Conservation (phyloP, 2,329 filamentous ascomycete genomes). For the Fusarium bactridioides region DNA sequence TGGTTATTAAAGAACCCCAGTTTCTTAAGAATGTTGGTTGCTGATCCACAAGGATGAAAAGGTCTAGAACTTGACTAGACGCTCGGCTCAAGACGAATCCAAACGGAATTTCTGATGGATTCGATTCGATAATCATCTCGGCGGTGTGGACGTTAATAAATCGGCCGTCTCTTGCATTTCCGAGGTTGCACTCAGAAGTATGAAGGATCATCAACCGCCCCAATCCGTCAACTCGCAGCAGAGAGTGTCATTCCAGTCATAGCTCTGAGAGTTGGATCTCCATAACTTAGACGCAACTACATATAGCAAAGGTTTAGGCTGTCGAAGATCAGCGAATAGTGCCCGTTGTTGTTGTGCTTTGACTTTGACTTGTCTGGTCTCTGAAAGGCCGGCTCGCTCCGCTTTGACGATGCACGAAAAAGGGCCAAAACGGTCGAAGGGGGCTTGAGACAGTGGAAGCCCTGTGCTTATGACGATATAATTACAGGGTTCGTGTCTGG, state of each 20-base stretch:
- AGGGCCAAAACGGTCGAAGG: neutral
- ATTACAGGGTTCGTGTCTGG: neutral
- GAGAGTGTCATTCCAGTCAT: neutral
- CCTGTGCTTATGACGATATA: conserved; percentile 8
- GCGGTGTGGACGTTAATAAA: conserved; percentile 14
- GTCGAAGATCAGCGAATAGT: conserved; percentile 14
- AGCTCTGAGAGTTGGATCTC: neutral
- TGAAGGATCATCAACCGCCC: conserved; percentile 6
- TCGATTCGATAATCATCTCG: neutral
- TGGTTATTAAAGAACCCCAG: conserved; percentile 12
- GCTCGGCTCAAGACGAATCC: neutral
- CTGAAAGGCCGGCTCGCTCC: conserved; percentile 20
- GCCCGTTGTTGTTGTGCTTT: conserved; percentile 5
- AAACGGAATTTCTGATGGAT: neutral
- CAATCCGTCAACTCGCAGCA: conserved; percentile 9
- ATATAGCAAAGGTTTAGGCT: neutral
- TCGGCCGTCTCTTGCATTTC: conserved; percentile 4
- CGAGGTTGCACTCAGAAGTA: conserved; percentile 7
- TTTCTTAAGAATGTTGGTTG: conserved; percentile 21
- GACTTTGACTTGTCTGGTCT: neutral
- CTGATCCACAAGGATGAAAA: conserved; percentile 15
- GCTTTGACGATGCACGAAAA: conserved; percentile 2
- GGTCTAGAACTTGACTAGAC: conserved; percentile 19
- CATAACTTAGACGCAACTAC: neutral
- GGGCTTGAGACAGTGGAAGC: conserved; percentile 2